phyloP scores from a whole-genome alignment of 257 asterid genomes.

The Ligustrum vulgare region DNA sequence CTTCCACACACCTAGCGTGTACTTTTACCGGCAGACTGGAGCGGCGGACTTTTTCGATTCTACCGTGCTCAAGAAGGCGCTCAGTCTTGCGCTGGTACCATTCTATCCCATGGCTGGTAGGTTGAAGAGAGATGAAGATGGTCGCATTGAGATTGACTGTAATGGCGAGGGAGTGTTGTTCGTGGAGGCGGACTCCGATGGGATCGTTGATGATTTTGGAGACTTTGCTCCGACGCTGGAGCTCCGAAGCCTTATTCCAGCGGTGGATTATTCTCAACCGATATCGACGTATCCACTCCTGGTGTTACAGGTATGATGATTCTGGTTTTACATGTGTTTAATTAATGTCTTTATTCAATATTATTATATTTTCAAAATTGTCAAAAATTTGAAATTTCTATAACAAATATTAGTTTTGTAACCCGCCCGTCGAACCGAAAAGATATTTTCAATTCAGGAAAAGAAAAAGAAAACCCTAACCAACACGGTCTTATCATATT shows the following conservation, averaged over 20 bases:
- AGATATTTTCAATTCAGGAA: too few relatives aligned
- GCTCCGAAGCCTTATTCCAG: constrained; percentile 77
- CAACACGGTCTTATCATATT: too few relatives aligned
- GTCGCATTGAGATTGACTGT: constrained; percentile 72
- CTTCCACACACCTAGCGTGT: constrained; percentile 97
- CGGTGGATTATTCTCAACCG: constrained; percentile 79
- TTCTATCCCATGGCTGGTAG: constrained; percentile 98
- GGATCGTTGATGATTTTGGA: constrained; percentile 64
- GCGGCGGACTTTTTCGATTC: constrained; percentile 63
- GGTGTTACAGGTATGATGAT: constrained; percentile 63
- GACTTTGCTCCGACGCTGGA: constrained; percentile 86
- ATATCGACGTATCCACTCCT: constrained; percentile 59
- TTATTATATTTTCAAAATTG: too few relatives aligned
- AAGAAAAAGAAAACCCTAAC: too few relatives aligned
- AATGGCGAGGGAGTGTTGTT: constrained; percentile 71
- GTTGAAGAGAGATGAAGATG: constrained; percentile 87
- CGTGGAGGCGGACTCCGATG: constrained; percentile 80
- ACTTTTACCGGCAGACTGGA: constrained; percentile 73
- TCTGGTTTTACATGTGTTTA: not conserved
- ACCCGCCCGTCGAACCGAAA: too few relatives aligned
- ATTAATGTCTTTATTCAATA: too few relatives aligned
- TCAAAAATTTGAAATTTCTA: too few relatives aligned
- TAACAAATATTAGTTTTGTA: too few relatives aligned
- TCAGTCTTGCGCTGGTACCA: constrained; percentile 78
- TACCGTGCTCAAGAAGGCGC: constrained; percentile 64